Percentiles rank a stretch among this genome's conserved stretches.
Conservation (phyloP, 495 filamentous ascomycete species). For the Hypoxylon fragiforme region DNA sequence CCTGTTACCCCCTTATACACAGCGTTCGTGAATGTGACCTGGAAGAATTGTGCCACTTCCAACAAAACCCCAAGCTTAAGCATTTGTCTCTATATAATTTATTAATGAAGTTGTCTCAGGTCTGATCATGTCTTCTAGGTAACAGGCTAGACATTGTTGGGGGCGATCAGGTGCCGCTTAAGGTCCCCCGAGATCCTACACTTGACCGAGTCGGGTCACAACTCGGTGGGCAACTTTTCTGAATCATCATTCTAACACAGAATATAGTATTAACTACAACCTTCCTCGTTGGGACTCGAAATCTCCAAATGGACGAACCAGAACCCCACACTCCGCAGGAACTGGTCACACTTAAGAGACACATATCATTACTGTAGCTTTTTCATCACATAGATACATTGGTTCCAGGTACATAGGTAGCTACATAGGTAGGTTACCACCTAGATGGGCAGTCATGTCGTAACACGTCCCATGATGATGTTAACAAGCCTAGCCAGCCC, state of each 20-base stretch:
- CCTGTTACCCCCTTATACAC: too few species aligned
- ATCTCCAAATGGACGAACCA: constrained; percentile 21
- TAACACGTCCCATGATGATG: not conserved
- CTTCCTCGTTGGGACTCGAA: constrained; percentile 21
- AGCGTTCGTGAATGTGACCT: not conserved
- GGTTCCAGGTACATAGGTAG: too few species aligned
- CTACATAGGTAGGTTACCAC: too few species aligned
- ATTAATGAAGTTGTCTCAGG: constrained; percentile 11
- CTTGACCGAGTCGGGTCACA: not conserved
- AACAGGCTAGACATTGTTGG: too few species aligned
- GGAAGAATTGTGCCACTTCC: not conserved
- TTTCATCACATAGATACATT: constrained; percentile 7
- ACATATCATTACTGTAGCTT: constrained; percentile 14
- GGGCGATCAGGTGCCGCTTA: too few species aligned
- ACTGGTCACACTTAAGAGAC: constrained; percentile 12
- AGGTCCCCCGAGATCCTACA: not conserved
- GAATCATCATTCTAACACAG: constrained; percentile 4
- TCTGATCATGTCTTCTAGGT: not conserved
- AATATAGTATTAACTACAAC: constrained; percentile 22
- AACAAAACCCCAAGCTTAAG: too few species aligned
- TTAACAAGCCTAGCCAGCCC: constrained; percentile 6
- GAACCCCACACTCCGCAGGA: constrained; percentile 15
- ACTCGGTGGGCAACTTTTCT: not conserved
- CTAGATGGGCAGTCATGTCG: constrained; percentile 12
- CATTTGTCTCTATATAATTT: not conserved